Conservation (phyloP, 108 stramenopile species). For the Schizochytrium sp. region DNA sequence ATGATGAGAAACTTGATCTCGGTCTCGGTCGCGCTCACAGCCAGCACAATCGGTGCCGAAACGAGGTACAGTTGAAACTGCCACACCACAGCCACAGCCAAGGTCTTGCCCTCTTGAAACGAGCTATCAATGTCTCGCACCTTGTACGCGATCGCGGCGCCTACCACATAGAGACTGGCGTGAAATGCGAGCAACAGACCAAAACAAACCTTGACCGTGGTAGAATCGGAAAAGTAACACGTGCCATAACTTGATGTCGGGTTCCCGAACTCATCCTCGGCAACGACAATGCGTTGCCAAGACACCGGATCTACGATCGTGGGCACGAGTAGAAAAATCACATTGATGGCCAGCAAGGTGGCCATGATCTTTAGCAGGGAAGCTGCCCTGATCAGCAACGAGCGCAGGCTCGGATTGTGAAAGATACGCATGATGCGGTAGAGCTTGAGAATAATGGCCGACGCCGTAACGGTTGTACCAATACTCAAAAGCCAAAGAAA, state of each 20-base stretch:
- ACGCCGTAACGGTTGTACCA: background rate
- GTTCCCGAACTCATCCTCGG: background rate
- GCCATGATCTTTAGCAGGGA: background rate
- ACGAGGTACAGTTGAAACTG: background rate
- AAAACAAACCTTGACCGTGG: background rate
- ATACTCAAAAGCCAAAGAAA: background rate
- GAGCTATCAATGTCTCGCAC: background rate
- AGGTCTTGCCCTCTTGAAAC: background rate
- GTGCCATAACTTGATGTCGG: background rate
- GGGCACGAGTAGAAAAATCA: background rate
- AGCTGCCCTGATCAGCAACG: background rate
- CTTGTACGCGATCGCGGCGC: background rate
- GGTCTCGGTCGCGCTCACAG: background rate
- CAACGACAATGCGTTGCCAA: background rate
- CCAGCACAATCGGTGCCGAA: background rate
- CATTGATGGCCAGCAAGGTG: background rate
- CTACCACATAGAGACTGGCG: background rate
- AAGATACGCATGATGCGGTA: background rate
- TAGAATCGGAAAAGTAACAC: background rate
- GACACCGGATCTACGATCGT: background rate
- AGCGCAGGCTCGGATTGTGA: background rate
- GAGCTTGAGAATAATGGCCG: background rate
- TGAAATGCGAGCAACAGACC: background rate
- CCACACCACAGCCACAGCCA: background rate
- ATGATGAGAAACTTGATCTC: background rate